These are phyloP conservation scores for Fragilaria radians DNA, from an alignment of 108 stramenopile species.

Conservation along the genomic window DNA sequence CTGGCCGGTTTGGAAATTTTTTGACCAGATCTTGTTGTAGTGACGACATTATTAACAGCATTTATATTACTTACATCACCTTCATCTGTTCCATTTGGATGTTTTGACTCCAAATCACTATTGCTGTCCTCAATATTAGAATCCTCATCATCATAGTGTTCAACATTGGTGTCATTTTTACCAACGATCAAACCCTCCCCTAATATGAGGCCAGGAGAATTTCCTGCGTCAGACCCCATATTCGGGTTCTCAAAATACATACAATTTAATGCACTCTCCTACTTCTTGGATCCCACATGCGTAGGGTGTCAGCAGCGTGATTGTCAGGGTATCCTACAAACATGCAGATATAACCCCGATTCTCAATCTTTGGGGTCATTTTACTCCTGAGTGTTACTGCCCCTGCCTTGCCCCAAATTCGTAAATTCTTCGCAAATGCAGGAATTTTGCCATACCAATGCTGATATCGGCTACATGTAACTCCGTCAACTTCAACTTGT, in stretches of 20 bases:
- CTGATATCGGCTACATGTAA: slow-evolving; percentile 1
- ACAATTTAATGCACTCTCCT: slow-evolving; percentile 6
- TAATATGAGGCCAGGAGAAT: too few relatives aligned
- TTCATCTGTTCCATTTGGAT: slow-evolving; percentile 2
- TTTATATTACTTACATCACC: too few relatives aligned
- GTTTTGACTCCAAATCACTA: slow-evolving; percentile 1
- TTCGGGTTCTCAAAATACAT: slow-evolving; percentile 20
- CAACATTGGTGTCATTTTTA: too few relatives aligned
- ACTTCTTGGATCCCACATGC: too few relatives aligned
- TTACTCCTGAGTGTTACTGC: slow-evolving; percentile 3
- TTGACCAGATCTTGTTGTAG: not conserved
- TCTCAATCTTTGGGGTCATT: too few relatives aligned
- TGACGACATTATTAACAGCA: too few relatives aligned
- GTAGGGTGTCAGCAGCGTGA: too few relatives aligned
- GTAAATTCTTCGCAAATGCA: slow-evolving; percentile 9
- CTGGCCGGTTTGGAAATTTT: not conserved
- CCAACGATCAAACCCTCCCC: too few relatives aligned
- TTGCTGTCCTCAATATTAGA: not conserved
- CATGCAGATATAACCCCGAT: too few relatives aligned
- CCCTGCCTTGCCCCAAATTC: too few relatives aligned
- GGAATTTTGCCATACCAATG: slow-evolving; percentile 12
- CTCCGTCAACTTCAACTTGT: slow-evolving; percentile 7
- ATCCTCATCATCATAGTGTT: slow-evolving; percentile 4
- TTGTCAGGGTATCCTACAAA: too few relatives aligned
- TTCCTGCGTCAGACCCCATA: too few relatives aligned